Base-by-base conservation (phyloP, 1,139 yeast genomes). In the Arxiozyma telluris region DNA sequence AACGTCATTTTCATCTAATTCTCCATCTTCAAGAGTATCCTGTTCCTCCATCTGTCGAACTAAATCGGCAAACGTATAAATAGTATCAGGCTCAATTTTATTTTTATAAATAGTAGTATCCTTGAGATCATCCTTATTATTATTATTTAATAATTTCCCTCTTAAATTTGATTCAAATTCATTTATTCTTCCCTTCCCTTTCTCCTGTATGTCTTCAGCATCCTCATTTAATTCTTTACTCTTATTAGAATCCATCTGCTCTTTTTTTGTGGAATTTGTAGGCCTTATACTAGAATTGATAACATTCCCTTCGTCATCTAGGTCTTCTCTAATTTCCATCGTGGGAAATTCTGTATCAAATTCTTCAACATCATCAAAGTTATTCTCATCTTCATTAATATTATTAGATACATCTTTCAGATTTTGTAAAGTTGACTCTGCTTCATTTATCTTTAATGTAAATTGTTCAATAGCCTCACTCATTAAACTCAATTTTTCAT, bases 291-390 rank as follows among this genome's bases (percentile, higher is more conserved):
- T 71, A 12, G 76, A 73, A 18, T 59, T 67, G 0, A 84, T 65
- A 0, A 89, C 76, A 58, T 85, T 82, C 0, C 83, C 96, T 15
- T 86, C 82, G 0, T 87, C 96, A 67, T 90, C 96, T 46, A 91
- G 70, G 54, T 86, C 90, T 65, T 91, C 97, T 52, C 84, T 77
- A 23, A 90, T 90, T 55, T 90, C 97, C 83, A 90, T 82, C 20
- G 83, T 69, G 0, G 88, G 89, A 34, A 68, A 70, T 12, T 62
- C 65, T 20, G 61, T 57, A 5, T 61, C 64, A n/a, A 44, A 20
- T 7, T 41, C 48, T 17, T 21, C n/a, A 6, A 42, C 9, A 7
- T 41, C 50, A n/a, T 55, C 58, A 18, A 53, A 11, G 23, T 39
- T 46, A 5, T 42, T 41, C 34, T 34, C 44, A 21, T 9, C 21